A percentile compares a stretch with the other conserved stretches of the same genome.
These are phyloP conservation scores for Sphagnurus paluster DNA, from an alignment of 1,284 basidiomycete genomes.

Conservation along the genomic window DNA sequence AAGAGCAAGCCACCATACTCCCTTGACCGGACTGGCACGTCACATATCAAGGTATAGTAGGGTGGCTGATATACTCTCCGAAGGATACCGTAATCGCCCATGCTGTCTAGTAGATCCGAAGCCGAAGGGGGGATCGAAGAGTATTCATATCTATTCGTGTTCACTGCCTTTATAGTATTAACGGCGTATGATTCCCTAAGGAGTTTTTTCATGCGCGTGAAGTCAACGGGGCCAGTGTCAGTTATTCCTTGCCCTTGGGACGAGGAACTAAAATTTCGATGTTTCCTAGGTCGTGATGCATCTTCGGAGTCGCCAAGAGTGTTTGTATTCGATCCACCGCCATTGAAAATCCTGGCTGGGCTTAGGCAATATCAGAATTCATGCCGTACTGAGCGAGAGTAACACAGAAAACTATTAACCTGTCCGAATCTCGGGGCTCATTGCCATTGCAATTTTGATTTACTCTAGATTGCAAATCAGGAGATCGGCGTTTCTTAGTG, in stretches of 20 bases:
- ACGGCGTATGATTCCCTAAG: conserved; percentile 25
- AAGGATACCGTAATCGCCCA: conserved; percentile 56
- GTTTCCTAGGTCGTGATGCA: conserved; percentile 12
- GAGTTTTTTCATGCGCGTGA: conserved; percentile 8
- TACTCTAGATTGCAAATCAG: too few relatives aligned
- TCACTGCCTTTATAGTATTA: conserved; percentile 25
- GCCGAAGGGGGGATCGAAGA: conserved; percentile 53
- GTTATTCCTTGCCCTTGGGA: conserved; percentile 2
- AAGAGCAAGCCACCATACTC: conserved; percentile 85
- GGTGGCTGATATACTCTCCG: conserved; percentile 73
- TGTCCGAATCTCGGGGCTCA: not conserved
- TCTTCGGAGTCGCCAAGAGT: not conserved
- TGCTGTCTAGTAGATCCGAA: conserved; percentile 49
- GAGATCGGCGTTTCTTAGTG: not conserved
- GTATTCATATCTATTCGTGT: conserved; percentile 50
- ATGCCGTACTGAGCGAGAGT: not conserved
- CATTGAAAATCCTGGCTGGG: not conserved
- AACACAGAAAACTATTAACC: not conserved
- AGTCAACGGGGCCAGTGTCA: not conserved
- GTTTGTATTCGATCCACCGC: not conserved
- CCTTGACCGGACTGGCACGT: conserved; percentile 68
- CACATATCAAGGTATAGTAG: conserved; percentile 74
- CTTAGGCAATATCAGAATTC: not conserved
- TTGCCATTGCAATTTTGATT: not conserved
- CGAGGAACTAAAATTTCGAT: conserved; percentile 12